Conservation (phyloP, 2,329 filamentous ascomycete genomes). For the Epichloe typhina region DNA sequence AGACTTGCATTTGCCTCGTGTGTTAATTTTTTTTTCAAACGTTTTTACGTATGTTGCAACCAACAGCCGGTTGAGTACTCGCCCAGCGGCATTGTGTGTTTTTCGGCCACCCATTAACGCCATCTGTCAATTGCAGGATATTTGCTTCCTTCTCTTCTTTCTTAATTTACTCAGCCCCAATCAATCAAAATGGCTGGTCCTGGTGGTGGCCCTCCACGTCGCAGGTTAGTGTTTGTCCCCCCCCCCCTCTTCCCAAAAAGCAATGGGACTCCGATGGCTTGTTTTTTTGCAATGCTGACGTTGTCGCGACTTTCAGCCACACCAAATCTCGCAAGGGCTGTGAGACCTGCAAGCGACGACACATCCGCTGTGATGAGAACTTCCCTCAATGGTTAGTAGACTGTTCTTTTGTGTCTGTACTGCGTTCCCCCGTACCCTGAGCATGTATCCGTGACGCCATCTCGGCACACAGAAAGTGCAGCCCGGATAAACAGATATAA, state of each 20-base stretch:
- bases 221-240: conserved; percentile 35
- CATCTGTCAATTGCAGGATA: neutral
- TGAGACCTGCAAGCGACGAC: conserved; percentile 92
- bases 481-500: neutral
- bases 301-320: conserved; percentile 46
- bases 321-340: conserved; percentile 98
- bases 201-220: conserved; percentile 79
- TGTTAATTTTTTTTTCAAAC: conserved; percentile 10
- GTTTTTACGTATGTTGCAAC: conserved; percentile 16
- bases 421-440: neutral
- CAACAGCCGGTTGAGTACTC: too few relatives aligned
- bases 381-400: conserved; percentile 82
- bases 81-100: too few relatives aligned
- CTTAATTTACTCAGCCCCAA: conserved; percentile 1
- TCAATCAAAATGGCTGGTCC: conserved; percentile 66
- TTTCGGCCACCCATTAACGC: neutral
- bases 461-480: neutral
- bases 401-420: neutral
- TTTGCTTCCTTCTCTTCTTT: neutral
- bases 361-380: conserved; percentile 95
- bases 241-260: neutral
- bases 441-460: conserved; percentile 1
- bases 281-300: conserved; percentile 9
- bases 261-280: neutral
- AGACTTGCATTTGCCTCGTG: conserved; percentile 12